Evolutionary conservation across 2,329 filamentous ascomycete genomes (phyloP), one percentile per base, ranked within the genome.

Genomic region (Diaporthe vaccinii): DNA sequence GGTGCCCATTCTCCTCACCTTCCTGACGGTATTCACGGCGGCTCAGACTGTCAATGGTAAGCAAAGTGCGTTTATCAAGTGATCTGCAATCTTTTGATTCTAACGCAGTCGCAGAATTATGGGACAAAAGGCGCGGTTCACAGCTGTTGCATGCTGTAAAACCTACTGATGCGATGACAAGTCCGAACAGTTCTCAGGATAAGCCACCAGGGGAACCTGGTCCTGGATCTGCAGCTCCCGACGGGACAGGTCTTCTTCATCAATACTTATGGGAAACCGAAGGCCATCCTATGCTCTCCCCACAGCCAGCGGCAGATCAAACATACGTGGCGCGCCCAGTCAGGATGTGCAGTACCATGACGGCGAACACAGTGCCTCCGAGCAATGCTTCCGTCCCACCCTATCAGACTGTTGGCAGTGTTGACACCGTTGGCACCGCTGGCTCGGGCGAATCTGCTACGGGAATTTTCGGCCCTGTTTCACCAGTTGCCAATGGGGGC

Each of bases 1-100:
- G 14, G 81, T 84, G 14, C 82, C 82, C 49, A 82, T 84, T n/a
- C 78, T 82, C 17, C 78, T 81, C 20, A 82, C 78, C 5, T 77
- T 73, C n/a, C 51, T 82, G 75, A 80, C 81, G 31, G 12, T 84
- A 3, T 84, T 84, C 53, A 80, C 79, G 49, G 80, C 83, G 39
- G 39, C 78, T 36, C 81, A 83, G 70, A 79, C 79, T 31, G 28
- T 83, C 39, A 81, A 79, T 46, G 79, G 81, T 81, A 74, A 61
- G 80, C 57, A 36, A 9, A 39, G 20, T 3, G 2, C 14, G 8
- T 6, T 36, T 7, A n/a, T 3, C n/a, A n/a, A n/a, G 9, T 20
- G 31, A 14, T 17, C 7, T 28, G 22, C 28, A 59, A 36, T 20
- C 4, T 55, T 41, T 39, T 25, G 10, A 55, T n/a, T 31, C 22